Percentiles rank a stretch among this genome's conserved stretches.
These are phyloP conservation scores for Borealophlyctis nickersoniae DNA, from an alignment of 192 early-diverging fungal genomes.

Conservation along the genomic window DNA sequence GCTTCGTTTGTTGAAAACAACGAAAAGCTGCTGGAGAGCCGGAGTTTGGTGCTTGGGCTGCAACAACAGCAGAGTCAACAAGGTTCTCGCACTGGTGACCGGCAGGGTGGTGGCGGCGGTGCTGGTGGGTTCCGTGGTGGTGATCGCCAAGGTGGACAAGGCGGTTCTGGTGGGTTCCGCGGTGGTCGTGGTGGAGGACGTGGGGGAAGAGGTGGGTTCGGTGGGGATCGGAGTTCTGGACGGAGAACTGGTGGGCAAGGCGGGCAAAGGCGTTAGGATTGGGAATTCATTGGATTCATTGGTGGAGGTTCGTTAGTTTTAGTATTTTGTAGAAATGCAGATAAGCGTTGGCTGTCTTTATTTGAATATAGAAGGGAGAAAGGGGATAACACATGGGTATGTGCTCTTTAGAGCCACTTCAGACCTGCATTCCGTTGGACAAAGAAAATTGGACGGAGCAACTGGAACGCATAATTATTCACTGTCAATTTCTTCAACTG, in stretches of 20 bases:
- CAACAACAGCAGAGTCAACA: constrained; percentile 36
- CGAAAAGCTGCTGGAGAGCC: constrained; percentile 79
- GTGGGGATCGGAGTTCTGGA: not conserved
- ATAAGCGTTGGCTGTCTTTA: too few relatives aligned
- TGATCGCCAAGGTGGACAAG: constrained; percentile 15
- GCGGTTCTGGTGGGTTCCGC: constrained; percentile 1
- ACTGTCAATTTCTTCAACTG: too few relatives aligned
- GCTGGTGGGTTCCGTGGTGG: constrained; percentile 15
- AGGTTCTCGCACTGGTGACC: constrained; percentile 9
- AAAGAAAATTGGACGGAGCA: too few relatives aligned
- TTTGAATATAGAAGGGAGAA: too few relatives aligned
- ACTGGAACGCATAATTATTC: too few relatives aligned
- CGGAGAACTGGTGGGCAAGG: not conserved
- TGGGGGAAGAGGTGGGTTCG: constrained; percentile 12
- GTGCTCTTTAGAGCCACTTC: too few relatives aligned
- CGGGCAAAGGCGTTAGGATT: too few relatives aligned
- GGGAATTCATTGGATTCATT: too few relatives aligned
- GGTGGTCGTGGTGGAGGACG: constrained; percentile 15
- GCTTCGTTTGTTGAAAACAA: constrained; percentile 81
- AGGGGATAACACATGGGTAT: too few relatives aligned
- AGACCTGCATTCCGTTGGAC: too few relatives aligned
- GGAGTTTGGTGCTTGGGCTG: constrained; percentile 27
- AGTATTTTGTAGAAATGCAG: too few relatives aligned
- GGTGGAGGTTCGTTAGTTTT: too few relatives aligned
- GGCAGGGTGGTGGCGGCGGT: constrained; percentile 4